Conservation (phyloP, 495 filamentous ascomycete species). For the Copromyces sp. region DNA sequence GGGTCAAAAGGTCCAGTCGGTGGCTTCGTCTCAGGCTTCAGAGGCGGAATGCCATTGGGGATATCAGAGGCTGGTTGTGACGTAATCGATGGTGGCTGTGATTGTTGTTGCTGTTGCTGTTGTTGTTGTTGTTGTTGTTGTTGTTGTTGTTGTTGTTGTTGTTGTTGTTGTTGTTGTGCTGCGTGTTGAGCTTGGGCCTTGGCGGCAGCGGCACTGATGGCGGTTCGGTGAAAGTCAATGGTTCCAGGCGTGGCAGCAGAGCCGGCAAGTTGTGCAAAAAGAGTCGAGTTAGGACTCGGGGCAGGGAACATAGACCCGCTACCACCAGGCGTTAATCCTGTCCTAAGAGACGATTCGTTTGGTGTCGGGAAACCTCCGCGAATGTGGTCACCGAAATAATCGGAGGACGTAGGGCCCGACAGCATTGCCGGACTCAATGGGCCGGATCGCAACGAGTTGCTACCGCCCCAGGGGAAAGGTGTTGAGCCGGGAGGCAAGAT, state of each 20-base stretch:
- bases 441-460: conserved; percentile 72
- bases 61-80: conserved; percentile 40
- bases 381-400: conserved; percentile 69
- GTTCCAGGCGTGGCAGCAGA: conserved; percentile 74
- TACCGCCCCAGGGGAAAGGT: conserved; percentile 67
- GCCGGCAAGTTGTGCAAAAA: conserved; percentile 69
- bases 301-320: conserved; percentile 97
- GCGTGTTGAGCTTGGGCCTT: conserved; percentile 36
- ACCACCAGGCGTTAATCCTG: conserved; percentile 87
- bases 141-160: conserved; percentile 34
- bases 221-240: conserved; percentile 90
- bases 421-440: conserved; percentile 97
- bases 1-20: conserved; percentile 58
- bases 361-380: conserved; percentile 84
- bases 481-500: conserved; percentile 56
- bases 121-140: conserved; percentile 43
- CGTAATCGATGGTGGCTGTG: conserved; percentile 23
- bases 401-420: conserved; percentile 59
- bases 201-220: conserved; percentile 66
- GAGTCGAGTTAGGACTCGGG: conserved; percentile 73
- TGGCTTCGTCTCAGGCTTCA: conserved; percentile 36
- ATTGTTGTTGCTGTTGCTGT: conserved; percentile 31
- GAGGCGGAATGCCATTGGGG: conserved; percentile 25
- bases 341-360: conserved; percentile 90
- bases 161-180: conserved; percentile 37